Conservation (phyloP, 2,329 filamentous ascomycete species). For the Paecilomyces formosus region DNA sequence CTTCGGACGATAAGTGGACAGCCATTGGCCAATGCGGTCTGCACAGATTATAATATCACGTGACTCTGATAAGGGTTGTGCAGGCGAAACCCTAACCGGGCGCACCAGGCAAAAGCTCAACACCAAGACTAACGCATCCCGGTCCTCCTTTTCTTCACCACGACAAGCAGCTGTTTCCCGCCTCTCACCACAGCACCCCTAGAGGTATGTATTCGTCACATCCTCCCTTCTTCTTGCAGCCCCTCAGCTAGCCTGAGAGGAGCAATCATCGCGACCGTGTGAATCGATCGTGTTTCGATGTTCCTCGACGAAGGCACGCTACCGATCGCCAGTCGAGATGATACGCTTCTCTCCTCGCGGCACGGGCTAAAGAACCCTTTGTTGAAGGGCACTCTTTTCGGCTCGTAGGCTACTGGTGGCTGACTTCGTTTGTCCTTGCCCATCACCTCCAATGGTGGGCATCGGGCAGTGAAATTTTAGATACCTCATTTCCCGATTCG, state of each 20-base stretch:
- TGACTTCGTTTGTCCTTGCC: slow-evolving; percentile 37
- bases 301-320: neutral
- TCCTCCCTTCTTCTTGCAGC: slow-evolving; percentile 18
- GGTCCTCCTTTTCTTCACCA: slow-evolving; percentile 6
- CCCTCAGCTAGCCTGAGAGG: slow-evolving; percentile 37
- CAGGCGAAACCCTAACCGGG: slow-evolving; percentile 20
- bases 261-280: slow-evolving; percentile 29
- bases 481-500: slow-evolving; percentile 51
- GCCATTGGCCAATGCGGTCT: neutral
- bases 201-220: slow-evolving; percentile 33
- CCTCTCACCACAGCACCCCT: slow-evolving; percentile 22
- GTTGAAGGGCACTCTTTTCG: slow-evolving; percentile 58
- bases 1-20: no score
- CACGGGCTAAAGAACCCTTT: slow-evolving; percentile 64
- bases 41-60: slow-evolving; percentile 11
- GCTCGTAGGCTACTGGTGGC: slow-evolving; percentile 57
- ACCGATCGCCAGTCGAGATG: slow-evolving; percentile 17
- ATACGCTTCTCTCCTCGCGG: slow-evolving; percentile 38
- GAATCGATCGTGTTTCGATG: neutral
- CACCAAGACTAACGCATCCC: slow-evolving; percentile 9
- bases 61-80: slow-evolving; percentile 22
- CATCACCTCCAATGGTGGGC: neutral
- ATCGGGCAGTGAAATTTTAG: slow-evolving; percentile 27
- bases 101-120: slow-evolving; percentile 23
- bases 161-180: slow-evolving; percentile 13